These are phyloP conservation scores for Tylopilus intermedius DNA, from an alignment of 768 basidiomycete genomes.

Conservation along the genomic window DNA sequence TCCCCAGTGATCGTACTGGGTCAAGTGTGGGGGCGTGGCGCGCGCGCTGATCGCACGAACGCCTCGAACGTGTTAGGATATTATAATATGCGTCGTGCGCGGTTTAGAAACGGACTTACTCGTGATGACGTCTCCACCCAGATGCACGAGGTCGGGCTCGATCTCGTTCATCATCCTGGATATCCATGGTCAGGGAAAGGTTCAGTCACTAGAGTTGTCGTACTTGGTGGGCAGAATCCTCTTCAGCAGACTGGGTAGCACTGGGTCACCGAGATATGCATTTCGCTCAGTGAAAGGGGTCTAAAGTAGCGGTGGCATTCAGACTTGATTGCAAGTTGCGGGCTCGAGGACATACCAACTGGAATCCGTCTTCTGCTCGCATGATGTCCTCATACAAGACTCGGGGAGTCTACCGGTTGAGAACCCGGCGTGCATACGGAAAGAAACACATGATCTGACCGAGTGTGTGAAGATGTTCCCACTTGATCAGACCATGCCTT, in stretches of 20 bases:
- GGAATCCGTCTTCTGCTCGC: conserved; percentile 66
- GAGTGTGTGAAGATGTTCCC: neutral
- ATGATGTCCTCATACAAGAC: conserved; percentile 30
- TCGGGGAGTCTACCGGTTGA: neutral
- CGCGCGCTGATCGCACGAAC: conserved; percentile 45
- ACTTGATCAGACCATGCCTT: too few relatives aligned
- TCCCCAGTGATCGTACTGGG: conserved; percentile 76
- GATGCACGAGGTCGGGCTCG: conserved; percentile 53
- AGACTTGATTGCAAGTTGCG: neutral
- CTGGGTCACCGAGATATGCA: conserved; percentile 57
- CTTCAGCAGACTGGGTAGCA: conserved; percentile 55
- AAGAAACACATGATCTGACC: neutral
- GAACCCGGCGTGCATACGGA: too few relatives aligned
- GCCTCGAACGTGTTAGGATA: conserved; percentile 31
- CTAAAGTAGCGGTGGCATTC: conserved; percentile 27
- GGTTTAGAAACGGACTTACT: conserved; percentile 32
- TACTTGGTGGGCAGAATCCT: conserved; percentile 49
- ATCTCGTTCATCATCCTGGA: conserved; percentile 45
- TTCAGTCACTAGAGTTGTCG: conserved; percentile 1
- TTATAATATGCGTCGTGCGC: neutral
- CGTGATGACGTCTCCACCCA: conserved; percentile 53
- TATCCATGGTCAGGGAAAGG: neutral
- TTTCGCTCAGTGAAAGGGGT: conserved; percentile 52
- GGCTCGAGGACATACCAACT: conserved; percentile 37
- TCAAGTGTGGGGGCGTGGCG: conserved; percentile 46